Evolutionary conservation across 306 rosid genomes (phyloP).

Genomic region (Myrica gale): DNA sequence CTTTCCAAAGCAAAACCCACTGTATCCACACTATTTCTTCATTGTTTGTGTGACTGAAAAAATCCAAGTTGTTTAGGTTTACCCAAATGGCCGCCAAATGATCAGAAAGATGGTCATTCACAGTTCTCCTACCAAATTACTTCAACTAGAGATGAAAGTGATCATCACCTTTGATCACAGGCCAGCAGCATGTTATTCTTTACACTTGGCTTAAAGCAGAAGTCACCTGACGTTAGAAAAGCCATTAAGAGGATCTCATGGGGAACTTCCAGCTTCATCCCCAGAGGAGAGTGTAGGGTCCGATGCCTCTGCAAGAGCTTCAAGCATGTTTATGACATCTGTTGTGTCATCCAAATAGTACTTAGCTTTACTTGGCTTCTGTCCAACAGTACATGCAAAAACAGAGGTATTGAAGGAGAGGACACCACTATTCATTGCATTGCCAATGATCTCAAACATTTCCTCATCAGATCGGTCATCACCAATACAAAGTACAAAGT

Average conservation of each 20-base stretch:
- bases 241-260: slow-evolving; percentile 12
- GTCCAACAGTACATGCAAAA: slow-evolving; percentile 72
- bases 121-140: slow-evolving; percentile 13
- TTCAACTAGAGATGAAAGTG: slow-evolving; percentile 12
- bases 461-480: slow-evolving; percentile 76
- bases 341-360: slow-evolving; percentile 64
- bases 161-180: slow-evolving; percentile 12
- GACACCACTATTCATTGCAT: slow-evolving; percentile 33
- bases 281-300: slow-evolving; percentile 33
- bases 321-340: slow-evolving; percentile 56
- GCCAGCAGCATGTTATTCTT: slow-evolving; percentile 16
- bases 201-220: slow-evolving; percentile 15
- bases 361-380: slow-evolving; percentile 73
- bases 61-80: slow-evolving; percentile 7
- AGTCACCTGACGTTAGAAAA: slow-evolving; percentile 18
- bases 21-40: slow-evolving; percentile 13
- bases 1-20: slow-evolving; percentile 10
- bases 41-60: slow-evolving; percentile 12
- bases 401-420: slow-evolving; percentile 42
- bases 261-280: slow-evolving; percentile 22
- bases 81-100: slow-evolving; percentile 4
- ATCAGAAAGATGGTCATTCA: neutral
- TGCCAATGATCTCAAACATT: slow-evolving; percentile 62
- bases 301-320: slow-evolving; percentile 55
- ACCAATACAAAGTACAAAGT: slow-evolving; percentile 61